Evolutionary conservation across 1,284 basidiomycete species (phyloP).

Genomic region (Polyporus tsugae): DNA sequence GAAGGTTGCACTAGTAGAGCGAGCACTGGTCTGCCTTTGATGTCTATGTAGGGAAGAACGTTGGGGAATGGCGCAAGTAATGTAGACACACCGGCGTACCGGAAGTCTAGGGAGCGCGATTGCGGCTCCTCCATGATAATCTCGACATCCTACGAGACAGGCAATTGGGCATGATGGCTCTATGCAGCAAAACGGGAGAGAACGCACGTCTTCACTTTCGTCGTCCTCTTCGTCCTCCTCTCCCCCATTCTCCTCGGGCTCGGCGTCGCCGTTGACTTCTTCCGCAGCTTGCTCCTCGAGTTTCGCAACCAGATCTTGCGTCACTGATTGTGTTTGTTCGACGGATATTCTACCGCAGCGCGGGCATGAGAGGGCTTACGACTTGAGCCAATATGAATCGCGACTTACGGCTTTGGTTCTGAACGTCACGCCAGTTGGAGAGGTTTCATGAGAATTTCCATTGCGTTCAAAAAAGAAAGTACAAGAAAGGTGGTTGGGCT

Average conservation of each 20-base stretch:
- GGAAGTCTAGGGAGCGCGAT: conserved; percentile 75
- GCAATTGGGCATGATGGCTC: conserved; percentile 1
- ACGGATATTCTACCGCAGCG: conserved; percentile 50
- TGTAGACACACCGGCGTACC: conserved; percentile 50
- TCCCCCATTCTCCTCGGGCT: conserved; percentile 47
- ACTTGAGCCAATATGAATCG: conserved; percentile 15
- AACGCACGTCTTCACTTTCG: conserved; percentile 56
- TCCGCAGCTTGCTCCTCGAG: conserved; percentile 52
- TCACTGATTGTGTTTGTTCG: conserved; percentile 47
- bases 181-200: conserved; percentile 1
- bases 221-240: conserved; percentile 51
- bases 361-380: conserved; percentile 27
- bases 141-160: conserved; percentile 69
- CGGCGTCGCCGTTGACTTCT: conserved; percentile 38
- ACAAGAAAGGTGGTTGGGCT: conserved; percentile 28
- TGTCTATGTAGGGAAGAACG: conserved; percentile 25
- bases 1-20: conserved; percentile 44
- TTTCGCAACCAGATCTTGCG: conserved; percentile 57
- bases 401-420: conserved; percentile 66
- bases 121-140: conserved; percentile 77
- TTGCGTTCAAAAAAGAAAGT: conserved; percentile 27
- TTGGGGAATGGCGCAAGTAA: background rate
- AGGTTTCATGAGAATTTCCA: conserved; percentile 31
- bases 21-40: conserved; percentile 32
- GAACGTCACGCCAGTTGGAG: conserved; percentile 44